Evolutionary conservation across 108 stramenopile species (phyloP).

Genomic region (Nitzschia sp.): DNA sequence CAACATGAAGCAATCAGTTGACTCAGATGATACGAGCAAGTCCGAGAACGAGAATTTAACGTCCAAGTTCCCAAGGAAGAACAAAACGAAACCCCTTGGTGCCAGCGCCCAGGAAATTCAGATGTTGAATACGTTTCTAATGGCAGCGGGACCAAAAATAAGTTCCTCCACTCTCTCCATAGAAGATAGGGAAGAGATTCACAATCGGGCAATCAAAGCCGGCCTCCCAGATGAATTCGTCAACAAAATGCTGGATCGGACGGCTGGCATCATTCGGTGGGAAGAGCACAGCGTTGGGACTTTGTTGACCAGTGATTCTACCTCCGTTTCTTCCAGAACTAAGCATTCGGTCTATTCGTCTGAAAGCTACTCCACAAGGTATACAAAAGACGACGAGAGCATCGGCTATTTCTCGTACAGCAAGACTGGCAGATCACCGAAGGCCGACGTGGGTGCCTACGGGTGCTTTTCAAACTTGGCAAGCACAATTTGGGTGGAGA

Average conservation of each 20-base stretch:
- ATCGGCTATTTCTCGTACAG: constrained; percentile 18
- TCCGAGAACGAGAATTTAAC: background rate
- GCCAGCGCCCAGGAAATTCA: constrained; percentile 29
- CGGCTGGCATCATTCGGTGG: constrained; percentile 25
- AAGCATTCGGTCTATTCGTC: background rate
- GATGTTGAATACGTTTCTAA: constrained; percentile 31
- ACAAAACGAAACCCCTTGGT: constrained; percentile 23
- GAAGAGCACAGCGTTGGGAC: constrained; percentile 13
- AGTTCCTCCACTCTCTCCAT: constrained; percentile 11
- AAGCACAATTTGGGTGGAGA: constrained; percentile 26
- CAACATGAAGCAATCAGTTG: background rate
- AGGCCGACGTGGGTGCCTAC: background rate
- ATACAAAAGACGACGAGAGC: constrained; percentile 14
- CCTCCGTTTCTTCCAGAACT: background rate
- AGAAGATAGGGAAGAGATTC: constrained; percentile 25
- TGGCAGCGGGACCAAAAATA: constrained; percentile 23
- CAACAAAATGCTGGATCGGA: constrained; percentile 31
- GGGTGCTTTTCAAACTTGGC: constrained; percentile 17
- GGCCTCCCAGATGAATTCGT: constrained; percentile 24
- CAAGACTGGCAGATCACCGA: constrained; percentile 8
- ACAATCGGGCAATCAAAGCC: constrained; percentile 21
- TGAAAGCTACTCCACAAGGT: constrained; percentile 7
- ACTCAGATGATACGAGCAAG: background rate
- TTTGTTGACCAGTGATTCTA: background rate
- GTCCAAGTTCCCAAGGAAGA: background rate